Evolutionary conservation across 2,329 filamentous ascomycete genomes (phyloP).

Genomic region (Podosphaera fusca): DNA sequence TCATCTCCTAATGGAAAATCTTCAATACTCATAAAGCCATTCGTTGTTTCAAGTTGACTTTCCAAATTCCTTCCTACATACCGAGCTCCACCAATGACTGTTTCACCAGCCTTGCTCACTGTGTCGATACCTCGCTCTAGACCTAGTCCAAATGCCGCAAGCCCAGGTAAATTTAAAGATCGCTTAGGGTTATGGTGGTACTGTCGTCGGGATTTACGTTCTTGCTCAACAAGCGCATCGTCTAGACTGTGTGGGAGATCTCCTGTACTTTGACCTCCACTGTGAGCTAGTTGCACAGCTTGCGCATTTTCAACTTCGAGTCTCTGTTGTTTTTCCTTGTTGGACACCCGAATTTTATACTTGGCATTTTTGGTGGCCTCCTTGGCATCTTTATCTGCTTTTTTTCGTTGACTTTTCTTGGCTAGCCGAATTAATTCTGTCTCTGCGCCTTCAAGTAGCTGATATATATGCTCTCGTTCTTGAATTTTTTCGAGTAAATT

Average conservation of each 20-base stretch:
- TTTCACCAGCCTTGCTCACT: constrained; percentile 19
- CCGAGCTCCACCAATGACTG: constrained; percentile 23
- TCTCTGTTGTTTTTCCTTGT: constrained; percentile 16
- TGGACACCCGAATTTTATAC: constrained; percentile 6
- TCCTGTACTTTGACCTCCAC: constrained; percentile 27
- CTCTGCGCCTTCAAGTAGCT: constrained; percentile 55
- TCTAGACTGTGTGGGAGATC: constrained; percentile 29
- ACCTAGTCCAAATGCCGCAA: constrained; percentile 12
- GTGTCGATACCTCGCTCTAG: constrained; percentile 11
- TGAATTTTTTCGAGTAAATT: constrained; percentile 67
- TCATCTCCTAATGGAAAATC: constrained; percentile 8
- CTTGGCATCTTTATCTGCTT: constrained; percentile 19
- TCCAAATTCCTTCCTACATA: constrained; percentile 27
- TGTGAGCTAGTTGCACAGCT: constrained; percentile 22
- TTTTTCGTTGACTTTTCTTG: constrained; percentile 57
- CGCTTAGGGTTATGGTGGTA: neutral
- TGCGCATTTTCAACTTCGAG: constrained; percentile 18
- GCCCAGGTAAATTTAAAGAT: constrained; percentile 9
- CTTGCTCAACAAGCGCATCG: constrained; percentile 22
- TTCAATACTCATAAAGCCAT: constrained; percentile 17
- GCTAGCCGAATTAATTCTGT: constrained; percentile 62
- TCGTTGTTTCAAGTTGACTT: constrained; percentile 28
- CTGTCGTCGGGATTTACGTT: constrained; percentile 7
- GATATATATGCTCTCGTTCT: constrained; percentile 45
- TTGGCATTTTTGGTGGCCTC: constrained; percentile 29